Evolutionary conservation across 1,284 basidiomycete genomes (phyloP), one percentile per base, ranked within the genome.

Genomic region (Leccinum fallax): DNA sequence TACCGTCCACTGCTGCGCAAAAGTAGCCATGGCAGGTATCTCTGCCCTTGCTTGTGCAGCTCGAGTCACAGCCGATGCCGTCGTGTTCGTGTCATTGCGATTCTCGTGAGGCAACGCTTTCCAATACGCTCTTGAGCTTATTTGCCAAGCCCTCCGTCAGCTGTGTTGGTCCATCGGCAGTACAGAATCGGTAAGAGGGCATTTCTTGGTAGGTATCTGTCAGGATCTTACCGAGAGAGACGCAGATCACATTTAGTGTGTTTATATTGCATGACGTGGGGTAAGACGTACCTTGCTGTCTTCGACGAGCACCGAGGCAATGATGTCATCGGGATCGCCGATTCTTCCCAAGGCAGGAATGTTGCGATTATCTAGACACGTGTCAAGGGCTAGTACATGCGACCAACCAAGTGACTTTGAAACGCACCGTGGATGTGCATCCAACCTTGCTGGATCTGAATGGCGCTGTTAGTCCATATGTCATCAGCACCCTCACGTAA

Each of bases 281-380:
- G 51, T 13, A 6, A 48, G 43, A 43, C 62, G n/a, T 60, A 86
- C 89, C 79, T 87, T 82, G 67, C 89, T 84, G 58, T 87, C 80
- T 64, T 88, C 79, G 7, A 93, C 88, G 5, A 88, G 79, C 9
- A 93, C 89, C 1, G 87, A 84, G 2, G 82, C 90, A 53, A 93
- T 79, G 64, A 93, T 93, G 71, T 93, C 91, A 66, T 93, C 91
- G 1, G 89, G 86, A 69, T 91, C 88, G 15, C 90, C 89, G 55
- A 92, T 87, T 49, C 90, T 80, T 0, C 85, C 87, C 11, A 90
- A 72, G 5, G 88, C 82, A 3, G 91, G 91, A 5, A 89, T 67
- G 61, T 93, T 92, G 36, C 90, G 81, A 55, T 81, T 79, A 69
- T 93, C 90, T 92, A 60, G 9, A 24, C 15, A n/a, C 15, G 28